Evolutionary conservation across 345 rosid species (phyloP).

Genomic region (Ricinus communis): DNA sequence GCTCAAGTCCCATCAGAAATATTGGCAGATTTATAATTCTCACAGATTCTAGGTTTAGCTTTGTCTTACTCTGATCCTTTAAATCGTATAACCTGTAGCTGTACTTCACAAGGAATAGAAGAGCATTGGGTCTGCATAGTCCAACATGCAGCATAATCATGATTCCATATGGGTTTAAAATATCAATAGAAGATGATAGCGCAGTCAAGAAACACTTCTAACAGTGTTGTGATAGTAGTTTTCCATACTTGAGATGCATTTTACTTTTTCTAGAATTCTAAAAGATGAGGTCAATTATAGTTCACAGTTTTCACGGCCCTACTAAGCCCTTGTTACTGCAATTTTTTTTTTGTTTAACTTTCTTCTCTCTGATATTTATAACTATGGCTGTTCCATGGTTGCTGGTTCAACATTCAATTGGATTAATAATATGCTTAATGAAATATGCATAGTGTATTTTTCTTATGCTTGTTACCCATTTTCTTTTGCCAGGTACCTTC

Average conservation of each 20-base stretch:
- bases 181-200: neutral
- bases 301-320: neutral
- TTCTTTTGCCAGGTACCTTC: constrained; percentile 66
- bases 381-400: neutral
- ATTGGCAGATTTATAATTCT: neutral
- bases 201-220: neutral
- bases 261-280: neutral
- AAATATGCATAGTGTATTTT: neutral
- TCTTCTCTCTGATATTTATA: constrained; percentile 1
- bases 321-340: neutral
- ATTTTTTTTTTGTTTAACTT: neutral
- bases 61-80: neutral
- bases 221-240: neutral
- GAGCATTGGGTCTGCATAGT: neutral
- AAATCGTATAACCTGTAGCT: neutral
- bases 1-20: neutral
- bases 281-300: neutral
- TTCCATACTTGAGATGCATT: neutral
- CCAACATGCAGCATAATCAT: neutral
- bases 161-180: neutral
- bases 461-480: no score
- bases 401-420: neutral
- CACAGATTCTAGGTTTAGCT: neutral
- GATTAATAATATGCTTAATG: neutral
- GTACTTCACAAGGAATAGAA: neutral